Percentiles rank a stretch among this genome's conserved stretches.
phyloP scores from a whole-genome alignment of 352 stramenopile genomes.

The Aphanomyces invadans region DNA sequence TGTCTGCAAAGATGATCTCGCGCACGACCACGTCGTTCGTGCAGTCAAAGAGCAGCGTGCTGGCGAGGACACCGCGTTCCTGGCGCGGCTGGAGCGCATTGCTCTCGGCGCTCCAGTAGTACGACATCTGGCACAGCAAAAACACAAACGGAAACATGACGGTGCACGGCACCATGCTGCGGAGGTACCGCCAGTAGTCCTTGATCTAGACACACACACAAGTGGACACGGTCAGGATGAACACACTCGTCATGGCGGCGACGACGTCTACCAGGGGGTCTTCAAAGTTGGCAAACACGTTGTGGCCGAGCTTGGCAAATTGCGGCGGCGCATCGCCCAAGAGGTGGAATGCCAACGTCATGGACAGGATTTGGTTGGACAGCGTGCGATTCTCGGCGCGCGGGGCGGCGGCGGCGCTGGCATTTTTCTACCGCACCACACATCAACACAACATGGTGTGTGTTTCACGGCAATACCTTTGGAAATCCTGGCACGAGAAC shows the following conservation, averaged over 20 bases:
- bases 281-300: conserved; percentile 78
- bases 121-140: conserved; percentile 81
- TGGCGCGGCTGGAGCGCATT: conserved; percentile 71
- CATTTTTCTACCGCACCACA: conserved; percentile 24
- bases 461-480: conserved; percentile 17
- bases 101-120: conserved; percentile 75
- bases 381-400: conserved; percentile 27
- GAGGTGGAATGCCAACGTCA: conserved; percentile 77
- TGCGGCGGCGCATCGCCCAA: conserved; percentile 71
- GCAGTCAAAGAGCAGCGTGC: conserved; percentile 74
- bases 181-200: conserved; percentile 74
- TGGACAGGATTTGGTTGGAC: conserved; percentile 70
- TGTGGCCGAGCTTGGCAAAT: conserved; percentile 64
- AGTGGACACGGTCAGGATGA: background rate
- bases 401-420: conserved; percentile 47
- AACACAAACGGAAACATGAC: conserved; percentile 82
- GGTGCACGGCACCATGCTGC: conserved; percentile 63
- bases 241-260: too few species aligned
- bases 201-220: conserved; percentile 48
- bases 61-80: conserved; percentile 69
- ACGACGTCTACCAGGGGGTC: conserved; percentile 68
- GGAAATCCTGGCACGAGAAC: conserved; percentile 77
- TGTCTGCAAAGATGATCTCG: conserved; percentile 82
- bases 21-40: conserved; percentile 81
- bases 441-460: background rate